These are phyloP conservation scores for Deinandra increscens DNA, from an alignment of 129 eudicot genomes.

Conservation along the genomic window DNA sequence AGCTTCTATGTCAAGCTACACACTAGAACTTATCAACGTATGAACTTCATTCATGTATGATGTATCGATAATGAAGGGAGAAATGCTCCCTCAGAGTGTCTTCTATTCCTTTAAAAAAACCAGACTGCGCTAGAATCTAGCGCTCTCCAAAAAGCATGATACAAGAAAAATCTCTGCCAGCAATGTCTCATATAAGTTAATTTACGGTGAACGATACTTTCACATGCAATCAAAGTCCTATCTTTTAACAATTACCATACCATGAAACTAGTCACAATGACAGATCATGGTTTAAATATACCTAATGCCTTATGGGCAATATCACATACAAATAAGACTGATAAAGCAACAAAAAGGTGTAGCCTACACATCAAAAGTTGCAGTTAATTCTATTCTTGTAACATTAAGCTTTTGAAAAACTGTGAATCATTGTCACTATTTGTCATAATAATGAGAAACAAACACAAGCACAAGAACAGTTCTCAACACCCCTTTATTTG, in stretches of 20 bases:
- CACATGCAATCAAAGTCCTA: background rate
- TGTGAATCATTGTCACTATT: background rate
- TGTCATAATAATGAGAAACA: background rate
- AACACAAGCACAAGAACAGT: background rate
- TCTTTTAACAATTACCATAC: background rate
- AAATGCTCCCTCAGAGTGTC: too few species aligned
- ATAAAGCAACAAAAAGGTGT: too few species aligned
- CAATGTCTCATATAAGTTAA: background rate
- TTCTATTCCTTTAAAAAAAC: background rate
- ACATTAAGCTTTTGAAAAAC: too few species aligned
- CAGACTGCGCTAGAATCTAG: background rate
- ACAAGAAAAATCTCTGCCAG: background rate
- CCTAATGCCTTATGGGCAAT: background rate
- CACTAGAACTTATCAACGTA: too few species aligned
- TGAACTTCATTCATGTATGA: too few species aligned
- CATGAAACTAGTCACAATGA: background rate
- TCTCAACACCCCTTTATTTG: background rate
- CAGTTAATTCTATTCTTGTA: too few species aligned
- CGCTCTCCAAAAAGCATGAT: background rate
- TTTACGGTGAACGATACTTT: background rate
- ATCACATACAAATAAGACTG: too few species aligned
- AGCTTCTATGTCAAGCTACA: conserved; percentile 8
- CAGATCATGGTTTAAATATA: background rate
- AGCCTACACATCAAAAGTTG: too few species aligned
- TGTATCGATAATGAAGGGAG: too few species aligned